Evolutionary conservation across 2,329 filamentous ascomycete species (phyloP).

Genomic region (Phaeophleospora eucalypticola): DNA sequence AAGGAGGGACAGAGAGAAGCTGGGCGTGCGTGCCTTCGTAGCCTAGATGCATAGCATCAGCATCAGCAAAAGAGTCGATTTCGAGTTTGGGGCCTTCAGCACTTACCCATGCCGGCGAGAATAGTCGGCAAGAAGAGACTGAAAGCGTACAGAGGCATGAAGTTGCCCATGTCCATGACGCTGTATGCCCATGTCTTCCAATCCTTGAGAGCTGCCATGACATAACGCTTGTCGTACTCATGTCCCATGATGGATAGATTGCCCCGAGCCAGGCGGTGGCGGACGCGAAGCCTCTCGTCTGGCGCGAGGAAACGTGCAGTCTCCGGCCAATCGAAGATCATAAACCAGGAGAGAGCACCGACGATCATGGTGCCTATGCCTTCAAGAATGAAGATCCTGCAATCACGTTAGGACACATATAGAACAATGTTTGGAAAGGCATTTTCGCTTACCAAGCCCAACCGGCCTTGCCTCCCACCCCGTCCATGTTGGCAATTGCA

Average conservation of each 20-base stretch:
- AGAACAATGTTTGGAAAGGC: conserved; percentile 8
- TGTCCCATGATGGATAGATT: conserved; percentile 24
- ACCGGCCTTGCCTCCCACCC: conserved; percentile 49
- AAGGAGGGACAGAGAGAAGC: conserved; percentile 61
- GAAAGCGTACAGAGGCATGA: conserved; percentile 31
- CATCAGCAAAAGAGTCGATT: conserved; percentile 70
- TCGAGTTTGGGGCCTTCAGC: conserved; percentile 46
- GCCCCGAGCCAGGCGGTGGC: conserved; percentile 24
- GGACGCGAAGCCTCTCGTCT: conserved; percentile 31
- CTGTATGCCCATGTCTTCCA: conserved; percentile 79
- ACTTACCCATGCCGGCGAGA: conserved; percentile 32
- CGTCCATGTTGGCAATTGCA: conserved; percentile 66
- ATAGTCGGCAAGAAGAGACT: conserved; percentile 33
- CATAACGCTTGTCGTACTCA: conserved; percentile 27
- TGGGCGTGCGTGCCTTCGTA: conserved; percentile 37
- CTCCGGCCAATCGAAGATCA: conserved; percentile 53
- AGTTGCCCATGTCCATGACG: conserved; percentile 66
- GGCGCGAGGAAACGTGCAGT: conserved; percentile 55
- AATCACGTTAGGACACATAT: not conserved
- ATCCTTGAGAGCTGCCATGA: conserved; percentile 54
- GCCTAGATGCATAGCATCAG: too few species aligned
- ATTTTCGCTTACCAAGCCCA: conserved; percentile 31
- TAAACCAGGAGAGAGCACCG: conserved; percentile 36
- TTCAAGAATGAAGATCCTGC: conserved; percentile 56
- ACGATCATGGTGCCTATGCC: conserved; percentile 62